Evolutionary conservation across 495 filamentous ascomycete species (phyloP).

Genomic region (Daldinia decipiens): DNA sequence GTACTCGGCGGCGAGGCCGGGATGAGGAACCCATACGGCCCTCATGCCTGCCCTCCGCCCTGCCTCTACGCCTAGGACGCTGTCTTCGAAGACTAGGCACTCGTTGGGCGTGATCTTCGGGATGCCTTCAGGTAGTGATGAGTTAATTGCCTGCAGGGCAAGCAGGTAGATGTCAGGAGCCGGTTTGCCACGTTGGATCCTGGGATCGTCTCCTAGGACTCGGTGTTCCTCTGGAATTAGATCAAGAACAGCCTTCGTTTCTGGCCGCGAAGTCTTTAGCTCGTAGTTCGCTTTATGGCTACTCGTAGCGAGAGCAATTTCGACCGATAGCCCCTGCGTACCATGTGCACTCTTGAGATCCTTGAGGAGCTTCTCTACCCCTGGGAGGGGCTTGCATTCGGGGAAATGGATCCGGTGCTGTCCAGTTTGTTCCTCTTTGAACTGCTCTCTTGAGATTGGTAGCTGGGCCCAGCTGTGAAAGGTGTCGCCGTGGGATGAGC

Average conservation of each 20-base stretch:
- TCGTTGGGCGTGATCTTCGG: conserved; percentile 66
- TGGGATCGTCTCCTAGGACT: conserved; percentile 79
- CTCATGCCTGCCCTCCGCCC: conserved; percentile 88
- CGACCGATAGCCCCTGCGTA: conserved; percentile 31
- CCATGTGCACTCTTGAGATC: conserved; percentile 36
- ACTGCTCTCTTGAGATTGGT: conserved; percentile 73
- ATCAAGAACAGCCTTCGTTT: conserved; percentile 39
- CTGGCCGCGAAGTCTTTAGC: conserved; percentile 37
- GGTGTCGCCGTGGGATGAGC: conserved; percentile 53
- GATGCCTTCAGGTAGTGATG: conserved; percentile 52
- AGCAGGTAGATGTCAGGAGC: conserved; percentile 88
- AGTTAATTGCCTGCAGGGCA: conserved; percentile 79
- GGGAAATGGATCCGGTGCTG: conserved; percentile 75
- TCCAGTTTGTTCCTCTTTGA: conserved; percentile 58
- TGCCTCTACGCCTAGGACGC: conserved; percentile 84
- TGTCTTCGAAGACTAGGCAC: conserved; percentile 92
- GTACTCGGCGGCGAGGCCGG: conserved; percentile 71
- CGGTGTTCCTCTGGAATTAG: conserved; percentile 56
- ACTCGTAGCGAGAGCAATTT: conserved; percentile 47
- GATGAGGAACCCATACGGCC: conserved; percentile 87
- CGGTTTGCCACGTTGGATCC: conserved; percentile 82
- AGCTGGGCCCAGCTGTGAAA: conserved; percentile 79
- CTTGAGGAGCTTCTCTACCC: conserved; percentile 73
- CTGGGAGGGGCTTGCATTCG: conserved; percentile 71
- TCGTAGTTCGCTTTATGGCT: conserved; percentile 44